Evolutionary conservation across 164 flowering plant genomes (phyloP), one percentile per base, ranked within the genome.

Genomic region (Echeveria elegans): DNA sequence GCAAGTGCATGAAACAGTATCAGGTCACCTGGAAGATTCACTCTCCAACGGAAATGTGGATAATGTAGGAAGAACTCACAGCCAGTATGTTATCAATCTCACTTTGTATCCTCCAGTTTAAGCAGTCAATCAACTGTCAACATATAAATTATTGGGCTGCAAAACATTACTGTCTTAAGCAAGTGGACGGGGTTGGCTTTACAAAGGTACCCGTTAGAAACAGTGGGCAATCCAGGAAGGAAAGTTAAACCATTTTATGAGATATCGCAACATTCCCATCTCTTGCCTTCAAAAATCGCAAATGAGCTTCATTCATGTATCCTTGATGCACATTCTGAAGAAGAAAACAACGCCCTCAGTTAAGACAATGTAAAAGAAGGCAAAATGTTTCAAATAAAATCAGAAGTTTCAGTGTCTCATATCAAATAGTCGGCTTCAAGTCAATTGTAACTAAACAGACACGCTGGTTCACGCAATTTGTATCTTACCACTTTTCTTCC

Each of bases 281-380:
- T 71, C 90, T 82, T 11, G 88, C 90, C 75, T 78, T 82, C 11
- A 86, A 77, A 65, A 86, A 86, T 1, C 84, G 83, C 23, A 40
- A 65, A 69, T 81, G 48, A 12, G 84, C 72, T 70, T 78, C 88
- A 40, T 71, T 52, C 64, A 71, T 71, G 67, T 78, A 72, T 47
- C 85, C 90, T 74, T 84, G 86, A 75, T 86, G 88, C 50, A 86
- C 65, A 73, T 81, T 86, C 90, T 86, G 84, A 38, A 70, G 18
- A 65, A 50, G 38, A 67, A 38, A 69, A 23, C 30, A 53, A 23
- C 9, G 30, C 30, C 10, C 9, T 26, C 24, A 53, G 16, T 24
- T 53, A 9, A 9, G 30, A 53, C 23, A 53, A 18, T 2, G 0
- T 10, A 48, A 53, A 53, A 23, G 29, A 9, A 26, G 23, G 10